Evolutionary conservation across 2,329 filamentous ascomycete species (phyloP).

Genomic region (Aulographum hederae): DNA sequence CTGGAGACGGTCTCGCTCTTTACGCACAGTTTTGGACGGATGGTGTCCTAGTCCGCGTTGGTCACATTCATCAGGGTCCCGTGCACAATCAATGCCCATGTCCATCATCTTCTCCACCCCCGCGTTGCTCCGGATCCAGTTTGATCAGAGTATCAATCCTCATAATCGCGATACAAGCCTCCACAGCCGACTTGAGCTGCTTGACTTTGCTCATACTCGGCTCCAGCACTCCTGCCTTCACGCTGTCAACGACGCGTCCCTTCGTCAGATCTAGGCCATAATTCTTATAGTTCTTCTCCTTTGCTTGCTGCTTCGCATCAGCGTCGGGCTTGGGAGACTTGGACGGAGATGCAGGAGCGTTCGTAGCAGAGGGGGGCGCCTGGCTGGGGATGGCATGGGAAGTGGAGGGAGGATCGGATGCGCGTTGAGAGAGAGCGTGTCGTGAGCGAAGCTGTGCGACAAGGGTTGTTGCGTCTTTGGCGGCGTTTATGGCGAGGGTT

Average conservation of each 20-base stretch:
- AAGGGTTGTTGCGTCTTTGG: slow-evolving; percentile 88
- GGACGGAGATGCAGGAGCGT: slow-evolving; percentile 5
- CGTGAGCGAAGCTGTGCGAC: slow-evolving; percentile 88
- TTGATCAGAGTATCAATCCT: slow-evolving; percentile 97
- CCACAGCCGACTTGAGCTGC: slow-evolving; percentile 94
- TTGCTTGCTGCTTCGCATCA: slow-evolving; percentile 74
- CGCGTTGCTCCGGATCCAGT: slow-evolving; percentile 75
- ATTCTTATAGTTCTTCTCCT: slow-evolving; percentile 97
- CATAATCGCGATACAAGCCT: slow-evolving; percentile 98
- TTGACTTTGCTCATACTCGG: slow-evolving; percentile 96
- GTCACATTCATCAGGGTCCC: no score
- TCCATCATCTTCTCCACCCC: slow-evolving; percentile 57
- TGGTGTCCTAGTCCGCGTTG: no score
- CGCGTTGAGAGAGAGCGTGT: slow-evolving; percentile 85
- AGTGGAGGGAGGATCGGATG: slow-evolving; percentile 39
- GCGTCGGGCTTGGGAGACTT: slow-evolving; percentile 4
- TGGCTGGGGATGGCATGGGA: slow-evolving; percentile 3
- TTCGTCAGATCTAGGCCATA: slow-evolving; percentile 83
- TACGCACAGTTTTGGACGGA: no score
- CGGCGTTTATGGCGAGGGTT: slow-evolving; percentile 90
- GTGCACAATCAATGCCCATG: slow-evolving; percentile 71
- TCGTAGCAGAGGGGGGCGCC: slow-evolving; percentile 5
- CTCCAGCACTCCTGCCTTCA: slow-evolving; percentile 91
- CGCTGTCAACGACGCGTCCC: slow-evolving; percentile 79
- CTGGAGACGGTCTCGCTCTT: no score